Evolutionary conservation across 441 rosid species (phyloP), one percentile per base, ranked within the genome.

Genomic region (Brassica hybrid): DNA sequence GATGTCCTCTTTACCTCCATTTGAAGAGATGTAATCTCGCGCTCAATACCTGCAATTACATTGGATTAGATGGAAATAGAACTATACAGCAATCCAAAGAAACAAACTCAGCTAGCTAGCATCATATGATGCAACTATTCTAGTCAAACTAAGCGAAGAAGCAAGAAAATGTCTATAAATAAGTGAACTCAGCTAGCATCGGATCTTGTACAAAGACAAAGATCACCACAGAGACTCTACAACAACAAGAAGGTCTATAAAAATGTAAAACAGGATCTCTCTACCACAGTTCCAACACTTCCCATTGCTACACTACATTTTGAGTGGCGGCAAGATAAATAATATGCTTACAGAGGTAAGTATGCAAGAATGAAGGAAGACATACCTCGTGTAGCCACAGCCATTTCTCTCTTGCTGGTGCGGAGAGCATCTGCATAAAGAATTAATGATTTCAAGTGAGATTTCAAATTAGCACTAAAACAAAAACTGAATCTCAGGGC

Each of bases 1-100:
- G 11, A 45, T 17, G 3, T 27, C 60, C 57, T 78, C 25, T 0
- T 18, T 83, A 93, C 97, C 96, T 94, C 99, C 83, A 89, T 7
- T 21, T 94, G 96, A 82, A 94, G 99, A 57, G 99, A 91, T 48
- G 97, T 86, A 71, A 94, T 94, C 87, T 94, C 99, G 14, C 97
- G 91, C 79, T 94, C 99, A 36, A 93, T 86, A 32, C 97, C 97
- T 94, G 69, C 32, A 72, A 59, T 65, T 0, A 23, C 65, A 71
- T 34, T 38, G 12, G 52, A 6, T 12, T 43, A 43, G 50, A 41
- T 41, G 43, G 11, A 12, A 41, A 10, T 41, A 41, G 11, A 41
- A 2, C 48, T 41, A 10, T 11, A 3, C 10, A 41, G 48, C 11
- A 41, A 43, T 43, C n/a, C 10, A 43, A 17, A 18, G 52, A 50